Evolutionary conservation across 2,329 filamentous ascomycete genomes (phyloP), one percentile per base, ranked within the genome.

Genomic region (Macrophomina tecta): DNA sequence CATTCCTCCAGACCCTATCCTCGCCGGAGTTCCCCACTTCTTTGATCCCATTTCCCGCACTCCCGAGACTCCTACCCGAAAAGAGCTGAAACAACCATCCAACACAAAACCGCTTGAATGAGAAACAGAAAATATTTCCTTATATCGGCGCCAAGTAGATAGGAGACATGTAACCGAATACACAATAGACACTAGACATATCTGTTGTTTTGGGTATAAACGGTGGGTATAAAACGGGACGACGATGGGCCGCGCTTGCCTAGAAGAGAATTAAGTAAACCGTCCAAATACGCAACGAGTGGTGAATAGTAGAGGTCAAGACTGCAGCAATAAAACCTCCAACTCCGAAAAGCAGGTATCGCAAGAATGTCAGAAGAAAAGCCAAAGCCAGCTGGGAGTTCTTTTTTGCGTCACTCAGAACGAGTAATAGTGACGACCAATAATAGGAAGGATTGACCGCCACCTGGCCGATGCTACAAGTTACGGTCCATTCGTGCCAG

Each of bases 161-260:
- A 32, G 23, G 8, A 45, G 36, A 7, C n/a, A 18, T 32, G 6
- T 14, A 32, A 32, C 30, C 12, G 56, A 61, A 51, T 62, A 49
- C 16, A 62, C 45, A 62, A 28, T 48, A 62, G 58, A 62, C 42
- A 61, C 45, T 30, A 40, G 3, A 38, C 36, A 18, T 32, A 45
- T 30, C 58, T 62, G 46, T 62, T 18, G 30, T 23, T 38, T 38
- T 48, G 56, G 40, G 40, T 60, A 62, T 40, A 62, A 49, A 62
- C 28, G 34, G 28, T 28, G 58, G 58, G 58, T 62, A 62, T 62
- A 62, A 7, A 62, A 38, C 58, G n/a, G 23, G 58, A 28, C 30
- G 46, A 49, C 30, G 5, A 49, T 49, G 32, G 7, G 30, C 34
- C 58, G 56, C 56, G 30, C 36, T 28, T 49, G 32, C 36, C 32